Conservation (phyloP, 495 filamentous ascomycete genomes). For the Glonium stellatum region DNA sequence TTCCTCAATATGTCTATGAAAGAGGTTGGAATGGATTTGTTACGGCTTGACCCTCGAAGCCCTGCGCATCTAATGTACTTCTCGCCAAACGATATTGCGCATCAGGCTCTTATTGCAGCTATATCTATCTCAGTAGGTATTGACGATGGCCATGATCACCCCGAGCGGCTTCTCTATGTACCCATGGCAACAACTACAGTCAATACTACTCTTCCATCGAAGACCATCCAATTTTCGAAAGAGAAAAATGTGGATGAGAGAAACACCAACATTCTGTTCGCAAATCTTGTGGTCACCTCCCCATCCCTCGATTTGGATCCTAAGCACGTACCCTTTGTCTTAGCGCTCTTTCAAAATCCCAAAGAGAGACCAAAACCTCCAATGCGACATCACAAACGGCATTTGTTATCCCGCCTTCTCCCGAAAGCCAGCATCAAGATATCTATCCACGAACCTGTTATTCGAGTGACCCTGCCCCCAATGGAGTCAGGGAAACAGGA, state of each 20-base stretch:
- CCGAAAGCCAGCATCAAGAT: conserved; percentile 94
- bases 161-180: conserved; percentile 83
- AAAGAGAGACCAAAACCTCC: conserved; percentile 16
- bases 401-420: conserved; percentile 79
- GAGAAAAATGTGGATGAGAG: conserved; percentile 72
- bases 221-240: conserved; percentile 75
- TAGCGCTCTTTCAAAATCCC: conserved; percentile 49
- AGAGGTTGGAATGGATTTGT: conserved; percentile 86
- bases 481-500: conserved; percentile 51
- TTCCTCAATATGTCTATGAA: conserved; percentile 88
- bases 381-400: conserved; percentile 42
- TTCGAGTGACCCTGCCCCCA: conserved; percentile 78
- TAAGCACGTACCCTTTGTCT: conserved; percentile 76
- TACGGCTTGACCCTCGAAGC: conserved; percentile 86
- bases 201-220: conserved; percentile 89
- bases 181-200: conserved; percentile 97
- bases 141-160: conserved; percentile 76
- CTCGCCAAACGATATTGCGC: conserved; percentile 81
- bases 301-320: conserved; percentile 94
- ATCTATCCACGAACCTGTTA: conserved; percentile 90
- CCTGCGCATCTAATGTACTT: conserved; percentile 99
- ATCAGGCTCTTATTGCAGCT: conserved; percentile 88
- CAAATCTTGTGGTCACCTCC: conserved; percentile 91
- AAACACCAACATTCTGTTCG: conserved; percentile 93
- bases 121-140: conserved; percentile 87